These are phyloP conservation scores for Urostyla sp. DNA, from an alignment of 73 alveolate genomes.

Conservation along the genomic window DNA sequence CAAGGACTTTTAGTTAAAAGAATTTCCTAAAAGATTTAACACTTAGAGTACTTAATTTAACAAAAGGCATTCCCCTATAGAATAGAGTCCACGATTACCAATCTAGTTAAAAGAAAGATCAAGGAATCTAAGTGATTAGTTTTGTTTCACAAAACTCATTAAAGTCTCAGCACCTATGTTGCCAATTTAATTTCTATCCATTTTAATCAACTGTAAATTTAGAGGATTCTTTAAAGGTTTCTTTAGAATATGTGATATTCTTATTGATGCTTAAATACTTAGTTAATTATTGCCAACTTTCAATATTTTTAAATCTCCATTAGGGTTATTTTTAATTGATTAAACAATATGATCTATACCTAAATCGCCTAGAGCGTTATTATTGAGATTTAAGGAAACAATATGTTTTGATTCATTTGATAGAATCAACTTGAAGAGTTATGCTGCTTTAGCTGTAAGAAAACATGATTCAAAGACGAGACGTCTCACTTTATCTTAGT, in stretches of 20 bases:
- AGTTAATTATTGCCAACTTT: conserved; percentile 25
- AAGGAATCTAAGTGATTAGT: conserved; percentile 39
- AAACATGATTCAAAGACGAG: conserved; percentile 13
- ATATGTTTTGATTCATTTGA: background rate
- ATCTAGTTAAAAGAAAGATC: conserved; percentile 62
- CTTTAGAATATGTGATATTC: conserved; percentile 61
- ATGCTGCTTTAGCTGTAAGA: conserved; percentile 10
- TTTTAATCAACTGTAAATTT: conserved; percentile 46
- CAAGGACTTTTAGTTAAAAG: conserved; percentile 27
- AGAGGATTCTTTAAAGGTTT: conserved; percentile 1
- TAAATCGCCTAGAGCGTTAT: conserved; percentile 45
- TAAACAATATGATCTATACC: conserved; percentile 48
- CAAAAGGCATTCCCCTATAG: conserved; percentile 42
- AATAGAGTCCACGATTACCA: conserved; percentile 47
- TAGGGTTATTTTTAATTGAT: conserved; percentile 36
- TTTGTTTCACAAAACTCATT: conserved; percentile 51
- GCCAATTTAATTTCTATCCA: conserved; percentile 50
- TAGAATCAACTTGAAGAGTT: background rate
- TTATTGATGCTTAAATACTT: conserved; percentile 42
- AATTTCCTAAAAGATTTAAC: conserved; percentile 55
- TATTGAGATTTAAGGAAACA: conserved; percentile 16
- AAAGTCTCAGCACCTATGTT: conserved; percentile 64
- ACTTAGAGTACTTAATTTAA: conserved; percentile 42
- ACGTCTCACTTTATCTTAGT: conserved; percentile 19
- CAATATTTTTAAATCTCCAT: conserved; percentile 38